Conservation (phyloP, 495 filamentous ascomycete genomes). For the Lasiosphaeria miniovina region DNA sequence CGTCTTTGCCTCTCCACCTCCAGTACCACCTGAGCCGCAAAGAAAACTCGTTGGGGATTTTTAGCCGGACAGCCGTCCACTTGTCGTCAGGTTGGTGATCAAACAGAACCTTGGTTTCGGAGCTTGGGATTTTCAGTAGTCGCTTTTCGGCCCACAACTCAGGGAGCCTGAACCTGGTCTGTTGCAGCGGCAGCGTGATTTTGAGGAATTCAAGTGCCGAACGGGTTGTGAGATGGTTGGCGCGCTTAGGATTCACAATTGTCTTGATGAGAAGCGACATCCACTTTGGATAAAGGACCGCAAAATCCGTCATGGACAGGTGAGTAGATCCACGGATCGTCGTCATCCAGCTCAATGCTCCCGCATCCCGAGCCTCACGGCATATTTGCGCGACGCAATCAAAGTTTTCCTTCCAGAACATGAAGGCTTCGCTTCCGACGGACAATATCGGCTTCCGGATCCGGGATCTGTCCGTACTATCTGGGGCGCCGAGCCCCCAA, state of each 20-base stretch:
- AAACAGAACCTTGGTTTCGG: slow-evolving; percentile 34
- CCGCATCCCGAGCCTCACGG: slow-evolving; percentile 46
- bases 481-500: slow-evolving; percentile 49
- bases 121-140: slow-evolving; percentile 28
- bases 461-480: slow-evolving; percentile 35
- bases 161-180: slow-evolving; percentile 24
- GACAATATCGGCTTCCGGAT: slow-evolving; percentile 51
- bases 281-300: slow-evolving; percentile 55
- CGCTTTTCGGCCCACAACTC: slow-evolving; percentile 40
- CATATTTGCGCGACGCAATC: slow-evolving; percentile 47
- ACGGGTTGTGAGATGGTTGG: slow-evolving; percentile 55
- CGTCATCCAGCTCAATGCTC: slow-evolving; percentile 53
- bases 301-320: slow-evolving; percentile 57
- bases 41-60: slow-evolving; percentile 47
- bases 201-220: slow-evolving; percentile 52
- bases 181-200: slow-evolving; percentile 37
- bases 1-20: slow-evolving; percentile 21
- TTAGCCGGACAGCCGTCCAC: slow-evolving; percentile 45
- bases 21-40: slow-evolving; percentile 34
- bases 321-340: slow-evolving; percentile 59
- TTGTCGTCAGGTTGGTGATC: slow-evolving; percentile 46
- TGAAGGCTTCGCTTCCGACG: slow-evolving; percentile 61
- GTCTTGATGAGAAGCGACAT: slow-evolving; percentile 55
- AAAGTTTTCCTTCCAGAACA: slow-evolving; percentile 59
- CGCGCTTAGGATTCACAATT: slow-evolving; percentile 53